Conservation (phyloP, 164 flowering plant genomes). For the Tetrastigma voinierianum region DNA sequence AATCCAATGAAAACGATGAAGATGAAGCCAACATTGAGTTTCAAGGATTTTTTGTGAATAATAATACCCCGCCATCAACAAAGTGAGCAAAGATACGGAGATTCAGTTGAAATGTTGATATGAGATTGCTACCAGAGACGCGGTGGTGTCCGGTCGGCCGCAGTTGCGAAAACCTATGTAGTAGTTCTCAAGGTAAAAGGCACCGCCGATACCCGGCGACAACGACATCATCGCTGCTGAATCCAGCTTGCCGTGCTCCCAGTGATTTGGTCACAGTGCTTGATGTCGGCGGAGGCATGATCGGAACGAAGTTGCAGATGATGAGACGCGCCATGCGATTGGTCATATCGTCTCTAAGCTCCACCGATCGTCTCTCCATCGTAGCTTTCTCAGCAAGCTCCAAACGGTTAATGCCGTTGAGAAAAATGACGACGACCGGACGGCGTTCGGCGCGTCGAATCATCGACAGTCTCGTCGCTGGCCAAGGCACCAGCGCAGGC, state of each 20-base stretch:
- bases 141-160: constrained; percentile 54
- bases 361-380: constrained; percentile 74
- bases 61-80: constrained; percentile 8
- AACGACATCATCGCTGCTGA: constrained; percentile 21
- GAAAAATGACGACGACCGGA: constrained; percentile 36
- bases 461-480: constrained; percentile 24
- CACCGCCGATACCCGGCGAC: constrained; percentile 35
- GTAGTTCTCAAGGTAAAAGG: constrained; percentile 64
- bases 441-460: constrained; percentile 35
- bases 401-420: constrained; percentile 29
- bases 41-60: constrained; percentile 65
- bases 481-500: constrained; percentile 21
- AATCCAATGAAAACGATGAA: constrained; percentile 57
- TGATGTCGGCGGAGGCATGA: constrained; percentile 61
- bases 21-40: constrained; percentile 51
- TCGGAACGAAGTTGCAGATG: constrained; percentile 44
- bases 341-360: constrained; percentile 59
- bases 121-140: constrained; percentile 51
- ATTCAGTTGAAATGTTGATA: constrained; percentile 29
- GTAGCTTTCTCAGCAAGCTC: constrained; percentile 34
- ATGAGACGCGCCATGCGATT: constrained; percentile 64
- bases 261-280: constrained; percentile 78
- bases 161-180: constrained; percentile 52
- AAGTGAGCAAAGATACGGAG: background rate
- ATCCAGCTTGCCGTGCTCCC: constrained; percentile 54